Evolutionary conservation across 1,139 yeast species (phyloP).

Genomic region (Oligophagozyma castellii): DNA sequence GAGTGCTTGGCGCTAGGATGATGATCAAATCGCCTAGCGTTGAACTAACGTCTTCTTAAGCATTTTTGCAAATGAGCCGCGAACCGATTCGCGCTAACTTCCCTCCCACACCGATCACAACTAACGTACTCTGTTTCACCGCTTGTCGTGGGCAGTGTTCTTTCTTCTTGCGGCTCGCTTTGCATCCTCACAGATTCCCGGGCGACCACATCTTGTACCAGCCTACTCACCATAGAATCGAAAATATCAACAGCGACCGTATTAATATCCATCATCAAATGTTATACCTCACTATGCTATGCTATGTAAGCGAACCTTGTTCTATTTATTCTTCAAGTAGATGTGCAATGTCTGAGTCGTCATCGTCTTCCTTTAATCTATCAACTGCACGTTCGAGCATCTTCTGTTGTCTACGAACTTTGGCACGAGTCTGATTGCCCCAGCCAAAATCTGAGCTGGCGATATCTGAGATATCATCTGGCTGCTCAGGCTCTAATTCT

Average conservation of each 20-base stretch:
- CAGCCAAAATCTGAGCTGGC: constrained; percentile 44
- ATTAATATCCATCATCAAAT: too few species aligned
- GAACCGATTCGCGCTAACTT: constrained; percentile 80
- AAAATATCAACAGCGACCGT: constrained; percentile 15
- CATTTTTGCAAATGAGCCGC: constrained; percentile 91
- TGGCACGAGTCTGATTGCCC: constrained; percentile 61
- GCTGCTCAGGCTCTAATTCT: constrained; percentile 25
- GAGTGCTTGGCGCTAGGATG: too few species aligned
- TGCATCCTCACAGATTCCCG: constrained; percentile 16
- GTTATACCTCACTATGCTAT: too few species aligned
- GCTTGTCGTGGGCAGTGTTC: too few species aligned
- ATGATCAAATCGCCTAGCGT: too few species aligned
- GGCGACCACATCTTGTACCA: constrained; percentile 24
- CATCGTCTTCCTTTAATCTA: constrained; percentile 37
- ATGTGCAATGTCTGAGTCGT: constrained; percentile 52
- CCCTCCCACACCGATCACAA: constrained; percentile 73
- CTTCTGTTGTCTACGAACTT: constrained; percentile 40
- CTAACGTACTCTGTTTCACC: constrained; percentile 51
- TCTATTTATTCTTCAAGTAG: constrained; percentile 38
- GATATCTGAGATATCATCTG: constrained; percentile 11
- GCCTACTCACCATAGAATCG: constrained; percentile 16
- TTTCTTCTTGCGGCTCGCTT: constrained; percentile 19
- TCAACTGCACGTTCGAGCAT: constrained; percentile 36
- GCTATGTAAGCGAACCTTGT: too few species aligned
- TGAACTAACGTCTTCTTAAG: constrained; percentile 46